Percentiles rank a stretch among this genome's conserved stretches.
Conservation (phyloP, 2,329 filamentous ascomycete genomes). For the Pyrenochaeta sp. region DNA sequence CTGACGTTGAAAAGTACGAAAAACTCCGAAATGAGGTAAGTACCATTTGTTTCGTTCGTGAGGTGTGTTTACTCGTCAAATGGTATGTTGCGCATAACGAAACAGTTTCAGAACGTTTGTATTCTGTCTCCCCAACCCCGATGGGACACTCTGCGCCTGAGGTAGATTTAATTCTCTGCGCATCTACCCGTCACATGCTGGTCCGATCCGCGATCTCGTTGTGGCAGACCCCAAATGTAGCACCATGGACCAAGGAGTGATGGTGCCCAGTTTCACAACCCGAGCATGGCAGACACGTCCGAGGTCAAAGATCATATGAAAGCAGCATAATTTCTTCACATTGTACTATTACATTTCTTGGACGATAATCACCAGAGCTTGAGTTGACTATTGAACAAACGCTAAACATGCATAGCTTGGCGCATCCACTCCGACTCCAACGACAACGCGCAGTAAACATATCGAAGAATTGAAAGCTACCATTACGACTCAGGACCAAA, state of each 20-base stretch:
- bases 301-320: neutral
- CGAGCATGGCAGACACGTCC: neutral
- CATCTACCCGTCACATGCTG: neutral
- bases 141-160: slow-evolving; percentile 27
- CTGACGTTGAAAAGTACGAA: slow-evolving; percentile 14
- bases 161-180: slow-evolving; percentile 18
- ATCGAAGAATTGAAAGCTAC: slow-evolving; percentile 40
- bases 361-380: neutral
- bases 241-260: neutral
- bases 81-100: slow-evolving; percentile 29
- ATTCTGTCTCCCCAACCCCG: slow-evolving; percentile 12
- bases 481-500: slow-evolving; percentile 41
- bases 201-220: neutral
- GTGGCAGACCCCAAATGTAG: neutral
- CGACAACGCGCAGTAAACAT: slow-evolving; percentile 24
- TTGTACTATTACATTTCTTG: neutral
- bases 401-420: slow-evolving; percentile 30
- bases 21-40: slow-evolving; percentile 40
- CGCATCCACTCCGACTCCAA: slow-evolving; percentile 18
- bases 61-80: slow-evolving; percentile 25
- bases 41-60: slow-evolving; percentile 31
- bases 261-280: slow-evolving; percentile 6
- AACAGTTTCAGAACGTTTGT: slow-evolving; percentile 36
- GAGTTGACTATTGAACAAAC: neutral
- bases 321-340: neutral